These are phyloP conservation scores for Symmetrospora coprosmae DNA, from an alignment of 768 basidiomycete species.

Conservation along the genomic window DNA sequence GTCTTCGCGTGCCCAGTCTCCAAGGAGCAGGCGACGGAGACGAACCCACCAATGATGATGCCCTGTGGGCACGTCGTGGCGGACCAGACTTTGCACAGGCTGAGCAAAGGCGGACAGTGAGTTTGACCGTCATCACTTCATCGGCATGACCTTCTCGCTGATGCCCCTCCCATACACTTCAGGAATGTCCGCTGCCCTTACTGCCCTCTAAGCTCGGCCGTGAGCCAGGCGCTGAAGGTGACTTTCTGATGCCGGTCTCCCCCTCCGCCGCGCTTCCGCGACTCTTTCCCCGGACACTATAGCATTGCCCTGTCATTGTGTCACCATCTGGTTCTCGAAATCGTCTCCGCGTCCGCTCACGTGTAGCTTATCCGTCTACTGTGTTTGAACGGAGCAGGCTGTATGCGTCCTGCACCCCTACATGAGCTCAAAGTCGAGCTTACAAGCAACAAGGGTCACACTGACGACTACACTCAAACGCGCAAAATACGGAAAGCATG, in stretches of 20 bases:
- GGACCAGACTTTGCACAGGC: slow-evolving; percentile 73
- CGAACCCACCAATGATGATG: slow-evolving; percentile 97
- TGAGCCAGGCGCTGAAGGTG: slow-evolving; percentile 36
- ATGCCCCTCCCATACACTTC: too few species aligned
- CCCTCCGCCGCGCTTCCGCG: background rate
- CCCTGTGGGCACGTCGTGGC: slow-evolving; percentile 88
- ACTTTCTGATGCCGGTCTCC: slow-evolving; percentile 34
- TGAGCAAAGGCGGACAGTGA: slow-evolving; percentile 70
- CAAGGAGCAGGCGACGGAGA: slow-evolving; percentile 84
- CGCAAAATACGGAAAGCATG: too few species aligned
- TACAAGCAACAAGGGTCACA: too few species aligned
- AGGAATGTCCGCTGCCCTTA: slow-evolving; percentile 95
- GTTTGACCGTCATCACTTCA: slow-evolving; percentile 40
- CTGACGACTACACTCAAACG: too few species aligned
- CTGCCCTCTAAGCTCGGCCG: slow-evolving; percentile 57
- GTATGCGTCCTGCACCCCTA: too few species aligned
- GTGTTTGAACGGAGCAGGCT: too few species aligned
- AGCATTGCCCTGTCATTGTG: background rate
- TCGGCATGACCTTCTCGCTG: too few species aligned
- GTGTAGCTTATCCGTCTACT: too few species aligned
- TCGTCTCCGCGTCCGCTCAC: background rate
- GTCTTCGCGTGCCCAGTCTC: slow-evolving; percentile 96
- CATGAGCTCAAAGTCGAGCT: too few species aligned
- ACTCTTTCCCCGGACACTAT: background rate
- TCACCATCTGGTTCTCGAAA: background rate